Evolutionary conservation across 2,329 filamentous ascomycete genomes (phyloP).

Genomic region (Parastagonospora nodorum): DNA sequence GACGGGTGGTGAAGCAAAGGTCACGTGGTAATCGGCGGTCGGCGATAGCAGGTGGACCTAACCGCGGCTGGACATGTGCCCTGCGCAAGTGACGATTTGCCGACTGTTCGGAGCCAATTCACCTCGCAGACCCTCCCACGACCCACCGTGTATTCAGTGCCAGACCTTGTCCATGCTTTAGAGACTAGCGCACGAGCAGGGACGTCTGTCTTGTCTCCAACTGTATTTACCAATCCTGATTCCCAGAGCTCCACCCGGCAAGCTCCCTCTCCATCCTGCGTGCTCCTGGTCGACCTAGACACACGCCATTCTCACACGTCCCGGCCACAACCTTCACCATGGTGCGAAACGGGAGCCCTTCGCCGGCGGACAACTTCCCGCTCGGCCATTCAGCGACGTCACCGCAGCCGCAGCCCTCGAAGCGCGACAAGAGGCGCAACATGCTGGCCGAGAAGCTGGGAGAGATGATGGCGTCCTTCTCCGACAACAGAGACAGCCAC

Average conservation of each 20-base stretch:
- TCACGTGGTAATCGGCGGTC: background rate
- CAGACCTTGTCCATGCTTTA: background rate
- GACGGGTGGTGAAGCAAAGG: background rate
- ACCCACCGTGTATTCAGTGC: background rate
- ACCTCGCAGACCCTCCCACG: background rate
- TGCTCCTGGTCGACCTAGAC: background rate
- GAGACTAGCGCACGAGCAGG: background rate
- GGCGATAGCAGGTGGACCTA: background rate
- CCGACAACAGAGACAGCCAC: slow-evolving; percentile 77
- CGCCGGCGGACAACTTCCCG: slow-evolving; percentile 43
- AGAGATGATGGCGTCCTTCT: slow-evolving; percentile 76
- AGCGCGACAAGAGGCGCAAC: slow-evolving; percentile 88
- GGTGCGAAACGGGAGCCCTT: slow-evolving; percentile 47
- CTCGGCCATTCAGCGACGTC: slow-evolving; percentile 47
- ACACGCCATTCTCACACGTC: background rate
- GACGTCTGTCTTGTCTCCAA: background rate
- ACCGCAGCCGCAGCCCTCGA: slow-evolving; percentile 65
- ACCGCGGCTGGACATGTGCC: background rate
- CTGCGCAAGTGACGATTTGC: slow-evolving; percentile 1
- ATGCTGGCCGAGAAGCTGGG: slow-evolving; percentile 79
- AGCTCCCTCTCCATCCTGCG: too few relatives aligned
- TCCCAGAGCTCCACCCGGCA: too few relatives aligned
- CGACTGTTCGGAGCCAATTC: background rate
- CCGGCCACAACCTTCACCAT: slow-evolving; percentile 20
- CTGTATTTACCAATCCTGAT: background rate